These are phyloP conservation scores for Wickerhamiella nectarea DNA, from an alignment of 805 yeast genomes.

Conservation along the genomic window DNA sequence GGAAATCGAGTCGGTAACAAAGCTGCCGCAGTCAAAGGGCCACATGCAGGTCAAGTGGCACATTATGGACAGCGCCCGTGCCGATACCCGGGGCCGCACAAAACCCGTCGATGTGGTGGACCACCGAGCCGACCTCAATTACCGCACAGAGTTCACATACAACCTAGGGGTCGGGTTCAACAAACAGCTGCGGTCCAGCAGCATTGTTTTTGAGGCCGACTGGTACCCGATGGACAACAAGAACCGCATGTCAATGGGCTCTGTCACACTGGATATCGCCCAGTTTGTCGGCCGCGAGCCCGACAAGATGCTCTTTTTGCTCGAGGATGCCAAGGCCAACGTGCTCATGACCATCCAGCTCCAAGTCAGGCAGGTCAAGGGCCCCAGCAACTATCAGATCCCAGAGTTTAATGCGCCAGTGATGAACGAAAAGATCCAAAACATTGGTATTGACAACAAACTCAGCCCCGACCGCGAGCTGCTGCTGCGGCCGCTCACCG, in stretches of 20 bases:
- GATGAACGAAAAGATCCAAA: slow-evolving; percentile 23
- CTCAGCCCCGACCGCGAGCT: slow-evolving; percentile 31
- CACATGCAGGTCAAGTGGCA: slow-evolving; percentile 51
- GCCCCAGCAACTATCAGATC: slow-evolving; percentile 31
- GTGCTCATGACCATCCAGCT: slow-evolving; percentile 38
- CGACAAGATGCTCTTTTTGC: slow-evolving; percentile 44
- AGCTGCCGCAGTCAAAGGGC: slow-evolving; percentile 71
- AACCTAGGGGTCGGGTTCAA: slow-evolving; percentile 30
- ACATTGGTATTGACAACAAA: neutral
- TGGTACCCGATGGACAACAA: slow-evolving; percentile 30
- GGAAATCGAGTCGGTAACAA: slow-evolving; percentile 55
- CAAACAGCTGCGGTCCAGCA: slow-evolving; percentile 28
- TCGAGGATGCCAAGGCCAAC: slow-evolving; percentile 70
- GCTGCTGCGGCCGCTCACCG: slow-evolving; percentile 43
- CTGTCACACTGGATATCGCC: slow-evolving; percentile 49
- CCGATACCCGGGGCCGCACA: slow-evolving; percentile 37
- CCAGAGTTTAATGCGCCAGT: slow-evolving; percentile 34
- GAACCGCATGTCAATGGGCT: slow-evolving; percentile 43
- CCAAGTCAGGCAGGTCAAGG: slow-evolving; percentile 34
- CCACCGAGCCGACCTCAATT: slow-evolving; percentile 41
- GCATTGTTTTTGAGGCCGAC: slow-evolving; percentile 32
- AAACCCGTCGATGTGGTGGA: slow-evolving; percentile 32
- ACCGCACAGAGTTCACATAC: slow-evolving; percentile 29
- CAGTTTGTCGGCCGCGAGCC: slow-evolving; percentile 48
- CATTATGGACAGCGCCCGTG: slow-evolving; percentile 37